These are phyloP conservation scores for Thalassiosira exigua DNA, from an alignment of 352 stramenopile genomes.

Conservation along the genomic window DNA sequence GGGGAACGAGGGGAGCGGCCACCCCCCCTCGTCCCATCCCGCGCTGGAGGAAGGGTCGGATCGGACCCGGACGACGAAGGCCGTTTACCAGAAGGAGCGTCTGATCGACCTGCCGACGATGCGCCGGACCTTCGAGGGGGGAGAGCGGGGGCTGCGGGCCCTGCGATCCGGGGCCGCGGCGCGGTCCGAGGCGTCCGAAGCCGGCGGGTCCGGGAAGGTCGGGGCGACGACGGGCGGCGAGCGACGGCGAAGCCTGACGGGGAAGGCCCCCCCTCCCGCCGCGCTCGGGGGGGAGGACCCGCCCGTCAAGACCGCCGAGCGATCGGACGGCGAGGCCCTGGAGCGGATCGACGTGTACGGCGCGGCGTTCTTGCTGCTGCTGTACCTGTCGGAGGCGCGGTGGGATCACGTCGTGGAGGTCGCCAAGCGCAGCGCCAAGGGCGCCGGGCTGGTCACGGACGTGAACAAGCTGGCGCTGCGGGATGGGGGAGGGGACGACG, in stretches of 20 bases:
- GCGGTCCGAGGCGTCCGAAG: background rate
- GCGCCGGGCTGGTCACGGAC: slow-evolving; percentile 66
- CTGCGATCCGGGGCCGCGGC: slow-evolving; percentile 7
- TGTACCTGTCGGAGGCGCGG: slow-evolving; percentile 67
- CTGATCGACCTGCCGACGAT: slow-evolving; percentile 45
- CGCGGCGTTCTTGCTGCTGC: slow-evolving; percentile 62
- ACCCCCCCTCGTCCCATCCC: slow-evolving; percentile 5
- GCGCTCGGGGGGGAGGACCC: slow-evolving; percentile 2
- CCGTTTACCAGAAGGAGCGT: slow-evolving; percentile 41
- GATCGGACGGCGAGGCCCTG: slow-evolving; percentile 8
- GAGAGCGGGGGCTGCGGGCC: slow-evolving; percentile 29
- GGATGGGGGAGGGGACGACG: background rate
- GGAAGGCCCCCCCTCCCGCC: background rate
- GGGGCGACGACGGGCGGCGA: background rate
- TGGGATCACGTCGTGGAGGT: slow-evolving; percentile 74
- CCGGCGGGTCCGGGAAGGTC: background rate
- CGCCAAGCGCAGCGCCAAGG: slow-evolving; percentile 57
- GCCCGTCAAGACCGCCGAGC: background rate
- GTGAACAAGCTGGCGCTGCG: slow-evolving; percentile 69
- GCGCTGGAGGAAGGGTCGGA: slow-evolving; percentile 31
- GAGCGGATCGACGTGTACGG: slow-evolving; percentile 46
- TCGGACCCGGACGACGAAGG: slow-evolving; percentile 33
- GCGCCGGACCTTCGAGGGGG: slow-evolving; percentile 46
- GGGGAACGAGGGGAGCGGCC: background rate
- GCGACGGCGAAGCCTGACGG: background rate